Conservation (phyloP, 768 basidiomycete genomes). For the Mycena galericulata region DNA sequence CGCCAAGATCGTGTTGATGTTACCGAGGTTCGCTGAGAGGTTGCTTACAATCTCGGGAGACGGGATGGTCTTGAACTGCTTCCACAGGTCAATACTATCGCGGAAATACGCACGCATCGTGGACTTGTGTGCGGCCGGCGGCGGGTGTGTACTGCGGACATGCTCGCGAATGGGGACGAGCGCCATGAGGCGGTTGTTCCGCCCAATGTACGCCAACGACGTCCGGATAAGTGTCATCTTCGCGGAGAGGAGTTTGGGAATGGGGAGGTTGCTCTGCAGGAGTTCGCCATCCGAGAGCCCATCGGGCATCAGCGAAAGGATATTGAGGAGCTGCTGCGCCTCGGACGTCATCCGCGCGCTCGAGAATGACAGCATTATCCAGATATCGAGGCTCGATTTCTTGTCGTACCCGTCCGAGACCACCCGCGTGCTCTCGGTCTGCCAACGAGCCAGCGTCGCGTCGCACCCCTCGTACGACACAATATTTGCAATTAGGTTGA, state of each 20-base stretch:
- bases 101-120: background rate
- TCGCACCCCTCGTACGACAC: background rate
- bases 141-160: background rate
- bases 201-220: background rate
- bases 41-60: background rate
- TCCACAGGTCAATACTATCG: background rate
- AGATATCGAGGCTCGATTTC: constrained; percentile 11
- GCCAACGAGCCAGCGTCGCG: background rate
- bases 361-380: background rate
- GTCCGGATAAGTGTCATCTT: constrained; percentile 5
- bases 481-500: background rate
- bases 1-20: background rate
- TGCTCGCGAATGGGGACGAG: constrained; percentile 15
- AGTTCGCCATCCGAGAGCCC: constrained; percentile 13
- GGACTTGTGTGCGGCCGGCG: background rate
- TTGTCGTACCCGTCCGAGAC: constrained; percentile 9
- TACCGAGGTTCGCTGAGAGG: background rate
- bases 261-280: background rate
- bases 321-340: constrained; percentile 4
- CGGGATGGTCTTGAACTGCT: background rate
- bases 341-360: background rate
- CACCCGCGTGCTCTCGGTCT: background rate
- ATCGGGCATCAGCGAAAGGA: constrained; percentile 7
- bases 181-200: background rate
- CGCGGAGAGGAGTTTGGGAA: background rate